Evolutionary conservation across 805 yeast genomes (phyloP).

Genomic region (Candida patagonica): DNA sequence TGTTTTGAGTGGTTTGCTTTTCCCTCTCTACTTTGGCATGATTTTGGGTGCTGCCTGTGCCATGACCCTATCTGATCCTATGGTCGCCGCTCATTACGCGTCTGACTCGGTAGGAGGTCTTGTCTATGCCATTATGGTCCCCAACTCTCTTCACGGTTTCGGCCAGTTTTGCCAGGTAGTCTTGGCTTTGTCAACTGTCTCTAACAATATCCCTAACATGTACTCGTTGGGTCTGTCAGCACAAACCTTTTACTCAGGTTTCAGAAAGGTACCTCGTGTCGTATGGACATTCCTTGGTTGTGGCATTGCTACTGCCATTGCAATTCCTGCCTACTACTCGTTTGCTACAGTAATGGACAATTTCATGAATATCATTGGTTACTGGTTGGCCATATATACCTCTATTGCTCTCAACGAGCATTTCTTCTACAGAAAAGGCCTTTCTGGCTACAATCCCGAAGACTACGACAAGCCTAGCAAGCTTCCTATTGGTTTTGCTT

Average conservation of each 20-base stretch:
- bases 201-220: constrained; percentile 90
- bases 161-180: constrained; percentile 86
- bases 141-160: constrained; percentile 74
- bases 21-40: constrained; percentile 66
- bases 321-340: constrained; percentile 78
- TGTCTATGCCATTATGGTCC: constrained; percentile 66
- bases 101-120: constrained; percentile 69
- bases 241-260: constrained; percentile 72
- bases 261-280: constrained; percentile 70
- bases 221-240: constrained; percentile 83
- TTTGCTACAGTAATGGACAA: constrained; percentile 67
- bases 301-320: constrained; percentile 68
- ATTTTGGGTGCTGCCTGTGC: constrained; percentile 81
- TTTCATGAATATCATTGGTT: constrained; percentile 87
- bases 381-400: constrained; percentile 81
- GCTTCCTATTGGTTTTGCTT: constrained; percentile 73
- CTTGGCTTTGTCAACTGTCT: constrained; percentile 75
- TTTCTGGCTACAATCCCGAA: constrained; percentile 50
- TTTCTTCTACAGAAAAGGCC: constrained; percentile 62
- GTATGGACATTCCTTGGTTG: constrained; percentile 73
- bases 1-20: constrained; percentile 51
- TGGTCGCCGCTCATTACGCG: constrained; percentile 43
- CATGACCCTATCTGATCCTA: constrained; percentile 44
- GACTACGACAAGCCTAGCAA: constrained; percentile 48
- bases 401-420: constrained; percentile 75